Conservation (phyloP, 2,329 filamentous ascomycete genomes). For the Fusarium armeniacum region DNA sequence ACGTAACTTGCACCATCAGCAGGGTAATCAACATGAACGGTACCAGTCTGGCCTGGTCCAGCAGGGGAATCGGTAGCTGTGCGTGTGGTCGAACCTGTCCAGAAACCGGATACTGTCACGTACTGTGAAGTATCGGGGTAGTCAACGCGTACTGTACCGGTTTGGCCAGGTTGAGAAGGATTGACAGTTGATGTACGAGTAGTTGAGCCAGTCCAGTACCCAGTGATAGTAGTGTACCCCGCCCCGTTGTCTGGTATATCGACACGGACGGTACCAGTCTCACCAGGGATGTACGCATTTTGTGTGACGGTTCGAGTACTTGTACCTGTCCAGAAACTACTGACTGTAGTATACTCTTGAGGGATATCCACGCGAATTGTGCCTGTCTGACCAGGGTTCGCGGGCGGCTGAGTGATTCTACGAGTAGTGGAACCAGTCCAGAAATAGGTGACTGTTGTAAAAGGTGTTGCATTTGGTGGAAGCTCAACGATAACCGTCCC, state of each 20-base stretch:
- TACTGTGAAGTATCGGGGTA: background rate
- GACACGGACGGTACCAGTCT: background rate
- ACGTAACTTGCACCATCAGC: background rate
- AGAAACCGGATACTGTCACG: background rate
- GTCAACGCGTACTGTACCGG: background rate
- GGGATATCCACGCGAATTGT: background rate
- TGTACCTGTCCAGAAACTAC: background rate
- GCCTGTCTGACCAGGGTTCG: background rate
- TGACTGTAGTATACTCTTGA: background rate
- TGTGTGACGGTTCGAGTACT: background rate
- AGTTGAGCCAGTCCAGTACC: background rate
- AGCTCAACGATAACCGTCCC: background rate
- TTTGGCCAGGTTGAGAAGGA: background rate
- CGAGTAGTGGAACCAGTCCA: background rate
- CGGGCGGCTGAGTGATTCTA: background rate
- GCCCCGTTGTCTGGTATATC: background rate
- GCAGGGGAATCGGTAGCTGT: background rate
- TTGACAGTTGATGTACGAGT: background rate
- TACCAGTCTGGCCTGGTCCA: background rate
- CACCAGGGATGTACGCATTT: background rate
- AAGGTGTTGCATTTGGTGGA: background rate
- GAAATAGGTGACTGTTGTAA: background rate
- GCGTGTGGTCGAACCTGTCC: background rate
- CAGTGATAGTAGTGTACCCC: conserved; percentile 1
- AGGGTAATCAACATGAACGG: background rate